phyloP scores from a whole-genome alignment of 2,329 filamentous ascomycete species.

The Davidsoniella australis region DNA sequence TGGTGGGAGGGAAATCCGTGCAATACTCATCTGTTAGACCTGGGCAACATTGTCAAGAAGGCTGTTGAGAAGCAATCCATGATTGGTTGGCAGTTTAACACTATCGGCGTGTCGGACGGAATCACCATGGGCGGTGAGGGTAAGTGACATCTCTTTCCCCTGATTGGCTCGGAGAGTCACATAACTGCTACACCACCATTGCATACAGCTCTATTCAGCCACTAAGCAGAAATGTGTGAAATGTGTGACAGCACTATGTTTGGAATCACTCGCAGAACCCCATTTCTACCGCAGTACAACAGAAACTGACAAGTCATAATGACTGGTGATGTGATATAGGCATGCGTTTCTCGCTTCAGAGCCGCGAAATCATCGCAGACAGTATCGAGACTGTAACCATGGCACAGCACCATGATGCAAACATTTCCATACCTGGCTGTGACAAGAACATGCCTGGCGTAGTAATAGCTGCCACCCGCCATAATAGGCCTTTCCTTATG shows the following conservation, averaged over 20 bases:
- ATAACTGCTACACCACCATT: background rate
- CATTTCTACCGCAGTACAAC: too few relatives aligned
- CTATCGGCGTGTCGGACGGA: constrained; percentile 72
- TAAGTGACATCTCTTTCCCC: constrained; percentile 20
- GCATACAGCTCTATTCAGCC: too few relatives aligned
- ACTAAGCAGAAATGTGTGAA: too few relatives aligned
- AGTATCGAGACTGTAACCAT: constrained; percentile 86
- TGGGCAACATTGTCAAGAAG: constrained; percentile 76
- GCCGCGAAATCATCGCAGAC: constrained; percentile 82
- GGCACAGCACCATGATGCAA: constrained; percentile 83
- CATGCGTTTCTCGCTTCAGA: constrained; percentile 87
- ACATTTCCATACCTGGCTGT: constrained; percentile 82
- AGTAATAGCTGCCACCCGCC: constrained; percentile 75
- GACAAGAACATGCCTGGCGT: constrained; percentile 97
- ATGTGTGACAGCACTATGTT: too few relatives aligned
- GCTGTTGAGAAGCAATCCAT: constrained; percentile 67
- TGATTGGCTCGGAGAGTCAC: too few relatives aligned
- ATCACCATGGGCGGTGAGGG: constrained; percentile 94
- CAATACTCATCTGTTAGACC: constrained; percentile 42
- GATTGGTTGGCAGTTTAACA: constrained; percentile 91
- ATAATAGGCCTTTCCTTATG: constrained; percentile 88
- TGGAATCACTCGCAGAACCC: too few relatives aligned
- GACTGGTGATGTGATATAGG: constrained; percentile 29
- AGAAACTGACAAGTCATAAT: too few relatives aligned
- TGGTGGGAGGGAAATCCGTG: constrained; percentile 98